Base-by-base conservation (phyloP, 306 rosid genomes). In the Cicer cuneatum region DNA sequence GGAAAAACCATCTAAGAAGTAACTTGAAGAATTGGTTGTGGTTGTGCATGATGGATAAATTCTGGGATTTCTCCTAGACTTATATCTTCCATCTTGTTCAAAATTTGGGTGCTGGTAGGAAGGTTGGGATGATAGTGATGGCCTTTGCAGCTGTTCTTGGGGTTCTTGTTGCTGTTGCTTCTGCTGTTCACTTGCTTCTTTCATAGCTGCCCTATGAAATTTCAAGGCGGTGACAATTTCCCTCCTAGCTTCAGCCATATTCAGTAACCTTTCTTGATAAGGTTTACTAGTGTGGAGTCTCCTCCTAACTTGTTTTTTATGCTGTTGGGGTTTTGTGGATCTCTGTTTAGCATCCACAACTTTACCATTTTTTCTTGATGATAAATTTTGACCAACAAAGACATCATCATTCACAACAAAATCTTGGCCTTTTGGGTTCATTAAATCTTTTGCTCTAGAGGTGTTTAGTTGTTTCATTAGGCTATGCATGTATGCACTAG, bases 241-340 rank as follows among this genome's bases (percentile, higher is more conserved):
- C 81, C 88, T 90, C 66, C 99, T 85, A 12, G 98, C 98, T 82
- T 94, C 96, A 5, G 98, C 99, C 98, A 89, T 90, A 75, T 94
- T 89, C 8, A 92, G 63, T 66, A 87, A 90, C 81, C 89, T 89
- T 53, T 90, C 89, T 58, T 94, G 91, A 85, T 94, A 87, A 39
- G 94, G 93, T 81, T 86, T 81, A 29, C 82, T 82, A 48, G 93
- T 80, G 54, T 92, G 95, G 52, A 87, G 89, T 71, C 97, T 92
- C 79, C 93, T 86, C 59, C 99, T 84, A 13, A 89, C 89, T 78
- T 87, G 96, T 80, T 89, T 92, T 65, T 92, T 94, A 74, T 85
- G 86, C 19, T 85, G 91, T 43, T 56, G 86, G 2, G 79, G 84
- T 51, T 83, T 85, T 38, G 39, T 63, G 62, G 83, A 18, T 59